These are phyloP conservation scores for Alternaria consortialis DNA, from an alignment of 2,329 filamentous ascomycete species.

Conservation along the genomic window DNA sequence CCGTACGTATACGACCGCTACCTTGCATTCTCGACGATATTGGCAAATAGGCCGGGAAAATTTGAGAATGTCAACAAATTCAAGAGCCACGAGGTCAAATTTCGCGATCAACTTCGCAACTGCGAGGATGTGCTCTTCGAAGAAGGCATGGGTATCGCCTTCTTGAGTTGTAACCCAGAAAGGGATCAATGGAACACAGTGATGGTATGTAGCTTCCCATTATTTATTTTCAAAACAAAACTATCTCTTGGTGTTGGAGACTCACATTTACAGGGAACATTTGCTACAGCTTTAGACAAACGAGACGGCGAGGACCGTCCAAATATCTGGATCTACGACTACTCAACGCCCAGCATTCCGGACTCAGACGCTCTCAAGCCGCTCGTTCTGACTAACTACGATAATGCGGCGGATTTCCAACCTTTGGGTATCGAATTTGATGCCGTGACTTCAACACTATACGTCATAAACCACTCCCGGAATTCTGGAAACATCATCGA, in stretches of 20 bases:
- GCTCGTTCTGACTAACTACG: slow-evolving; percentile 38
- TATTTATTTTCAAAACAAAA: not conserved
- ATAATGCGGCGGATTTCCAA: slow-evolving; percentile 48
- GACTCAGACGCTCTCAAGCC: slow-evolving; percentile 31
- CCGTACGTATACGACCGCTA: slow-evolving; percentile 45
- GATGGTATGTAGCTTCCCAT: slow-evolving; percentile 48
- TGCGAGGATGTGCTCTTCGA: slow-evolving; percentile 57
- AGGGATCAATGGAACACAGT: slow-evolving; percentile 58
- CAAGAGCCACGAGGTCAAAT: slow-evolving; percentile 44
- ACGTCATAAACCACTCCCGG: slow-evolving; percentile 53
- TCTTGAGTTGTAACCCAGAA: slow-evolving; percentile 56
- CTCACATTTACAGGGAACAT: slow-evolving; percentile 37
- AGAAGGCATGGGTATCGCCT: slow-evolving; percentile 47
- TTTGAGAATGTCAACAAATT: slow-evolving; percentile 34
- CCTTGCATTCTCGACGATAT: slow-evolving; percentile 22
- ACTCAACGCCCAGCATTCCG: slow-evolving; percentile 34
- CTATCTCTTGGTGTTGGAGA: not conserved
- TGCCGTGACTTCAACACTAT: slow-evolving; percentile 45
- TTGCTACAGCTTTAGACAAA: slow-evolving; percentile 25
- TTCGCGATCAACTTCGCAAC: slow-evolving; percentile 50
- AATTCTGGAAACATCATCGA: slow-evolving; percentile 37
- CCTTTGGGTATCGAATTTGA: slow-evolving; percentile 55
- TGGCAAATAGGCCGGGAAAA: slow-evolving; percentile 32
- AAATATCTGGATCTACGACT: slow-evolving; percentile 53
- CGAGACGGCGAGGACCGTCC: slow-evolving; percentile 29